Conservation (phyloP, 768 basidiomycete genomes). For the Zangia roseola region DNA sequence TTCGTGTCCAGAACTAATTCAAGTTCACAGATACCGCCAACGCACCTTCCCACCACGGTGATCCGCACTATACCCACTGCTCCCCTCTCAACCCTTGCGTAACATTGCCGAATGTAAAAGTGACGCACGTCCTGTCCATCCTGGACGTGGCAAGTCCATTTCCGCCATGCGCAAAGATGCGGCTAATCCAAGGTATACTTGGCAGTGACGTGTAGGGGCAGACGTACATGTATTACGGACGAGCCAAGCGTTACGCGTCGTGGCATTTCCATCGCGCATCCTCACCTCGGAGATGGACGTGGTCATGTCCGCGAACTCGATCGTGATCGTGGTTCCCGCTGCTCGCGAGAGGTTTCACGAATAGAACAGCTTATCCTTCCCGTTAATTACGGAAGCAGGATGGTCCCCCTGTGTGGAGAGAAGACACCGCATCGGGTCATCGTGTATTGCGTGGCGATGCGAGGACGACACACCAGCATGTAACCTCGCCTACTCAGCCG, state of each 20-base stretch:
- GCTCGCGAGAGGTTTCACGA: constrained; percentile 51
- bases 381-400: constrained; percentile 18
- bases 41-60: neutral
- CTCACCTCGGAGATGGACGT: constrained; percentile 10
- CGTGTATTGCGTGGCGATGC: neutral
- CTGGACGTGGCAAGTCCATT: constrained; percentile 9
- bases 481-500: too few species aligned
- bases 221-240: constrained; percentile 15
- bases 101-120: constrained; percentile 36
- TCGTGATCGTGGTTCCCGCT: constrained; percentile 4
- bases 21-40: neutral
- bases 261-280: neutral
- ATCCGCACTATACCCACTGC: neutral
- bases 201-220: constrained; percentile 44
- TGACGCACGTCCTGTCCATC: constrained; percentile 51
- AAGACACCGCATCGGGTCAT: constrained; percentile 13
- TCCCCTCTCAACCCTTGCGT: constrained; percentile 14
- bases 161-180: constrained; percentile 36
- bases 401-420: constrained; percentile 16
- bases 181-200: constrained; percentile 43
- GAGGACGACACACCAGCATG: constrained; percentile 26
- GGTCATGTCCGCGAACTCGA: constrained; percentile 2
- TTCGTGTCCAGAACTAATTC: neutral
- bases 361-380: constrained; percentile 40
- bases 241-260: neutral